phyloP scores from a whole-genome alignment of 768 basidiomycete species.

The Termitomyces sp. region DNA sequence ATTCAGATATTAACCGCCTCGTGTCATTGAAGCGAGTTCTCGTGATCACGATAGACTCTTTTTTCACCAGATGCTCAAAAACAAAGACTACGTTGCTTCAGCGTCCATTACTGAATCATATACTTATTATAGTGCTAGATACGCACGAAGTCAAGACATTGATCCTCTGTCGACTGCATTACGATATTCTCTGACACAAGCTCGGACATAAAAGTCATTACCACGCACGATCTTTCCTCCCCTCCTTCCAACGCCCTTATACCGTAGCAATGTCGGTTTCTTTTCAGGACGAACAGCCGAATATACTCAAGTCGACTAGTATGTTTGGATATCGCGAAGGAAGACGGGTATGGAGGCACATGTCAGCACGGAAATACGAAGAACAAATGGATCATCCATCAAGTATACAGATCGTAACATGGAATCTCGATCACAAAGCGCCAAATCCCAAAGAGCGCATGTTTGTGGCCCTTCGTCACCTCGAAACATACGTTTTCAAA shows the following conservation, averaged over 20 bases:
- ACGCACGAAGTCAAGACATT: not conserved
- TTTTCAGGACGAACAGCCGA: constrained; percentile 20
- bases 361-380: constrained; percentile 29
- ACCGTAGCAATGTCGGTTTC: constrained; percentile 5
- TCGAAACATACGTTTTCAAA: constrained; percentile 49
- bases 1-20: constrained; percentile 18
- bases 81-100: not conserved
- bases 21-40: constrained; percentile 25
- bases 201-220: not conserved
- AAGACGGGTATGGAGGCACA: constrained; percentile 44
- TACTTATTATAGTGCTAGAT: constrained; percentile 4
- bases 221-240: too few species aligned
- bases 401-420: constrained; percentile 56
- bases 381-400: constrained; percentile 21
- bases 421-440: constrained; percentile 63
- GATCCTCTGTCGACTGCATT: not conserved
- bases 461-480: constrained; percentile 44
- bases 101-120: constrained; percentile 3
- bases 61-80: constrained; percentile 6
- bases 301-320: constrained; percentile 24
- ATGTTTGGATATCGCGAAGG: constrained; percentile 38
- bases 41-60: constrained; percentile 23
- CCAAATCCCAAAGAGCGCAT: constrained; percentile 40
- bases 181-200: not conserved
- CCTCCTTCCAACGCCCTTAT: not conserved